Percentiles rank a stretch among this genome's conserved stretches.
These are phyloP conservation scores for Cladophialophora chaetospira DNA, from an alignment of 2,329 filamentous ascomycete species.

Conservation along the genomic window DNA sequence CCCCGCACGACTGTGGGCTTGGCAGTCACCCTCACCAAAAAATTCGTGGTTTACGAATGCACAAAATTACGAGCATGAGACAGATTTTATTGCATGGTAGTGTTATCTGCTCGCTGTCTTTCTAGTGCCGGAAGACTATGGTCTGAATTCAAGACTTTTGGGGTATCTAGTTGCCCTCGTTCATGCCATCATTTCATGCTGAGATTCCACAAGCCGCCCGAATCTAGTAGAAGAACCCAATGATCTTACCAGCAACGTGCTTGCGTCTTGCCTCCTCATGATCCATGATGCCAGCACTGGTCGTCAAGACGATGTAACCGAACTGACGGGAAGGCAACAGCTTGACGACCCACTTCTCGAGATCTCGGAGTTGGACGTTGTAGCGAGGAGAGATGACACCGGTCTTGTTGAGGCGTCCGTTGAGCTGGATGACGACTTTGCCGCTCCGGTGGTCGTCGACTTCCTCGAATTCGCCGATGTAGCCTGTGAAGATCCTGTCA, in stretches of 20 bases:
- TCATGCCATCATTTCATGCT: constrained; percentile 23
- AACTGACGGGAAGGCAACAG: constrained; percentile 99
- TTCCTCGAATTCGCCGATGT: constrained; percentile 99
- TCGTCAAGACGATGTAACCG: constrained; percentile 98
- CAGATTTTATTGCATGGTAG: not conserved
- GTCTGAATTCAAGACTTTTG: constrained; percentile 22
- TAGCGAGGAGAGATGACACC: constrained; percentile 99
- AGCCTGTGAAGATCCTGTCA: constrained; percentile 61
- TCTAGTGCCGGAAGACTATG: not conserved
- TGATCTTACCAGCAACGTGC: constrained; percentile 99
- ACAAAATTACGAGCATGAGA: not conserved
- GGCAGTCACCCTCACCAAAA: not conserved
- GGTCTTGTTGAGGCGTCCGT: constrained; percentile 98
- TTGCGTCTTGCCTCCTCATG: constrained; percentile 99
- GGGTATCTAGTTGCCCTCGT: constrained; percentile 27
- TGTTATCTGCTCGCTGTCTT: not conserved
- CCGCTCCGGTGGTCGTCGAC: constrained; percentile 99
- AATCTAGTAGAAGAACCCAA: constrained; percentile 97
- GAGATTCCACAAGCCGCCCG: not conserved
- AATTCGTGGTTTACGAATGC: not conserved
- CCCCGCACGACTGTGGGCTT: constrained; percentile 7
- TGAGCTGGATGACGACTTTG: constrained; percentile 99
- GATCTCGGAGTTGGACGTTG: constrained; percentile 95
- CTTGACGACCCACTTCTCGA: constrained; percentile 99
- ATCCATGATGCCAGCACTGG: constrained; percentile 99